Conservation (phyloP, 108 stramenopile genomes). For the Stephanodiscus triporus region DNA sequence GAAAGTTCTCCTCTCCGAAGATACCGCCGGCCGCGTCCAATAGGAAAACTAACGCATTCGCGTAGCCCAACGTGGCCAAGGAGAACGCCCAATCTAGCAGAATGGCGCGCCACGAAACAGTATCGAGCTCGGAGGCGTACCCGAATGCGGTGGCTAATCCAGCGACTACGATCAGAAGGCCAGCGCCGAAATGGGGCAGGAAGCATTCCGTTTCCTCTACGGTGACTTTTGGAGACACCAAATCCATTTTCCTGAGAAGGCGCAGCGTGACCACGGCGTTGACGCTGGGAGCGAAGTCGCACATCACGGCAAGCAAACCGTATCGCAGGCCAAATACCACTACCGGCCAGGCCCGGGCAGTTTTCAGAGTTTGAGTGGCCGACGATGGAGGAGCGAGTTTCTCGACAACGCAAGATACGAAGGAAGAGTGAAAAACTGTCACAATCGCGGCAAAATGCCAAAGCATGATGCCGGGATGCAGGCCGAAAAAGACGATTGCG, state of each 20-base stretch:
- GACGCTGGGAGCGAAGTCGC: slow-evolving; percentile 25
- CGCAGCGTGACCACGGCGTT: slow-evolving; percentile 30
- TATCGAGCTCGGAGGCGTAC: slow-evolving; percentile 6
- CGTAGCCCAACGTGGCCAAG: neutral
- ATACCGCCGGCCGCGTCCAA: slow-evolving; percentile 19
- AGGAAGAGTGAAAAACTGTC: slow-evolving; percentile 34
- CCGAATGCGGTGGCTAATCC: slow-evolving; percentile 8
- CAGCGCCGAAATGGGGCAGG: slow-evolving; percentile 9
- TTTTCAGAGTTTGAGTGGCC: neutral
- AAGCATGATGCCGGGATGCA: slow-evolving; percentile 24
- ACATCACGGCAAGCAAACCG: slow-evolving; percentile 25
- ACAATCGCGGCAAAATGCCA: slow-evolving; percentile 23
- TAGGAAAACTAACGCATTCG: slow-evolving; percentile 19
- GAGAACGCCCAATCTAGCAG: slow-evolving; percentile 6
- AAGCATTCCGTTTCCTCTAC: slow-evolving; percentile 36
- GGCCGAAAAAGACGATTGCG: slow-evolving; percentile 32
- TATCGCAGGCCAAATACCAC: slow-evolving; percentile 52
- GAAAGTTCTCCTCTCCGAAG: slow-evolving; percentile 24
- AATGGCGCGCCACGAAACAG: neutral
- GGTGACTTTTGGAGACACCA: neutral
- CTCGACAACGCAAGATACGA: slow-evolving; percentile 29
- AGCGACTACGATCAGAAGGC: neutral
- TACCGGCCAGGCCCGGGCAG: slow-evolving; percentile 31
- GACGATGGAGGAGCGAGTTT: slow-evolving; percentile 11
- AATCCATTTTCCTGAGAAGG: neutral